These are phyloP conservation scores for Xanthoconium stramineum DNA, from an alignment of 768 basidiomycete species.

Conservation along the genomic window DNA sequence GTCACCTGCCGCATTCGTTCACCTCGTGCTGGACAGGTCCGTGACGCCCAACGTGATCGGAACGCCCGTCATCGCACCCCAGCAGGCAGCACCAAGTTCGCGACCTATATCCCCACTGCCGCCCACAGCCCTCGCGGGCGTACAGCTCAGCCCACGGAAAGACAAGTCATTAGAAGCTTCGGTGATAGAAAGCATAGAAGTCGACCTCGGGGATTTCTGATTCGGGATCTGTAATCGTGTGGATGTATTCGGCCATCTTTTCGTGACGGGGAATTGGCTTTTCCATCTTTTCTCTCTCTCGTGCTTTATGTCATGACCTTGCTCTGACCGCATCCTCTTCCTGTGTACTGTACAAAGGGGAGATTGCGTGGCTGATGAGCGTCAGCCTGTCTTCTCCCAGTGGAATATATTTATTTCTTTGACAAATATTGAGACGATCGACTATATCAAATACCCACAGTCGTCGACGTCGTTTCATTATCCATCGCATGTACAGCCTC, in stretches of 20 bases:
- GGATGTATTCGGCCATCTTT: constrained; percentile 1
- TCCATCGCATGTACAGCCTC: not conserved
- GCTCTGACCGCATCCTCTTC: not conserved
- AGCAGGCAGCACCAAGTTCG: constrained; percentile 20
- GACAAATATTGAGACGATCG: too few relatives aligned
- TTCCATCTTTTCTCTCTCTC: not conserved
- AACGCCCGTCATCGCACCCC: constrained; percentile 37
- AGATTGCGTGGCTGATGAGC: constrained; percentile 3
- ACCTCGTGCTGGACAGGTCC: constrained; percentile 23
- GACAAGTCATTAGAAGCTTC: constrained; percentile 51
- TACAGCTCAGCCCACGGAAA: constrained; percentile 28
- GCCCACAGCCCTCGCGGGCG: constrained; percentile 19
- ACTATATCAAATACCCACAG: too few relatives aligned
- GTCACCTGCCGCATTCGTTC: constrained; percentile 8
- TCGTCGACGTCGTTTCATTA: constrained; percentile 1
- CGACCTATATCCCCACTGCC: constrained; percentile 39
- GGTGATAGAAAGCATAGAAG: constrained; percentile 64
- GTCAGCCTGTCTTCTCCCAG: not conserved
- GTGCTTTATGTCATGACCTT: not conserved
- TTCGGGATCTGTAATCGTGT: not conserved
- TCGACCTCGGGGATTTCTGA: constrained; percentile 78
- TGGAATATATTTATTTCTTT: constrained; percentile 4
- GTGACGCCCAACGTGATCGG: constrained; percentile 50
- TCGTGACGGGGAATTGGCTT: not conserved
- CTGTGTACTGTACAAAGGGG: constrained; percentile 4